Percentiles rank a stretch among this genome's conserved stretches.
These are phyloP conservation scores for Areca catechu DNA, from an alignment of 176 grass and related monocot genomes.

Conservation along the genomic window DNA sequence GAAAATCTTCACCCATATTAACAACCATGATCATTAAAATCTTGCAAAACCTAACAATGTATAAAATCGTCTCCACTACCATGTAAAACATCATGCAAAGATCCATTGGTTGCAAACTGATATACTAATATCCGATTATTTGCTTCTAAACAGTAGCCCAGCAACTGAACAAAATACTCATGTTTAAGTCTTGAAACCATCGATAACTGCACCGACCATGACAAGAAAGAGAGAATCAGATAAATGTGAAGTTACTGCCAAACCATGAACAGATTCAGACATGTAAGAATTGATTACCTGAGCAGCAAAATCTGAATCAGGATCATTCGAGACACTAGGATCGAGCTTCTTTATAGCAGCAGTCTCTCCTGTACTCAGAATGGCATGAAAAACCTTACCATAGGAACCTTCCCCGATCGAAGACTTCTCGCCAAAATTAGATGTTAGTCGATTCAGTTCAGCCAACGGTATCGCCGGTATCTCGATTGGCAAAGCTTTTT, in stretches of 20 bases:
- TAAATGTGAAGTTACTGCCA: too few relatives aligned
- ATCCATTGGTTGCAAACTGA: constrained; percentile 37
- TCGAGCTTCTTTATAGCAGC: constrained; percentile 52
- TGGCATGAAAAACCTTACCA: constrained; percentile 29
- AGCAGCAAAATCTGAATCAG: constrained; percentile 29
- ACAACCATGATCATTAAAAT: too few relatives aligned
- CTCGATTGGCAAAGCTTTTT: constrained; percentile 35
- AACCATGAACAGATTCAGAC: too few relatives aligned
- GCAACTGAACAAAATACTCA: constrained; percentile 35
- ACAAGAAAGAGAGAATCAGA: too few relatives aligned
- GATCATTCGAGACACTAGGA: constrained; percentile 31
- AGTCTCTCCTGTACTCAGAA: constrained; percentile 19
- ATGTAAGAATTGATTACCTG: constrained; percentile 13
- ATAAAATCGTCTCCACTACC: constrained; percentile 5
- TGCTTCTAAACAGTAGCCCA: constrained; percentile 43
- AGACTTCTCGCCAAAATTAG: constrained; percentile 23
- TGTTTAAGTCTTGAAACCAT: constrained; percentile 51
- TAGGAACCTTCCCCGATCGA: constrained; percentile 60
- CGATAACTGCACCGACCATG: constrained; percentile 19
- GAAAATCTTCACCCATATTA: too few relatives aligned
- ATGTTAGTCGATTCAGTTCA: constrained; percentile 34
- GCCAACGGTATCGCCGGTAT: constrained; percentile 28
- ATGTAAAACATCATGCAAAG: constrained; percentile 39
- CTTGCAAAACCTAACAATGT: too few relatives aligned
- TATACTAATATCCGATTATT: constrained; percentile 36